Base-by-base conservation (phyloP, 2,329 filamentous ascomycete genomes). In the Botrytis galanthina region DNA sequence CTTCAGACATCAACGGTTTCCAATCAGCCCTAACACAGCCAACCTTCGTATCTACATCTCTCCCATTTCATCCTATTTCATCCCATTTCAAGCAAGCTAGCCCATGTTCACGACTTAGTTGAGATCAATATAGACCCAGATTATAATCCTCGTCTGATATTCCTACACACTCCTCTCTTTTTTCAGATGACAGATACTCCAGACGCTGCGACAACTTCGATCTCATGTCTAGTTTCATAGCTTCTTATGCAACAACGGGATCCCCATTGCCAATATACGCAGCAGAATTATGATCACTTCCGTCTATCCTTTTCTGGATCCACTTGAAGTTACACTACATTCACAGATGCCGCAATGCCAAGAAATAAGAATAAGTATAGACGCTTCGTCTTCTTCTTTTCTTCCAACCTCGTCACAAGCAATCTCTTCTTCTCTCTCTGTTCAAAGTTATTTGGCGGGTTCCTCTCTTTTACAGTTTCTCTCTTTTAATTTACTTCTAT, bases 291-390 rank as follows among this genome's bases (percentile, higher is more conserved):
- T 67, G 51, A 70, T 67, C 74, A 73, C 71, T 75, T 74, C 74
- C 74, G 70, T 75, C 74, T 74, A 75, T 77, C 69, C 68, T 71
- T 73, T 64, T n/a, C 14, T 16, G 1, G 39, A 8, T 61, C 9
- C 71, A 46, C 29, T 64, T 72, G n/a, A 44, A 57, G 54, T 70
- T 42, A 70, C 72, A 67, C 68, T 48, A 68, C 48, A 29, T 62
- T 72, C 57, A 42, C 64, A 74, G 61, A 46, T 71, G 70, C 20
- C n/a, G 59, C 51, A 61, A 71, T 79, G 80, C 80, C 79, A 81
- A 81, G 79, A 74, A 68, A 75, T 48, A 75, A 75, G 66, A 77
- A 80, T 80, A 80, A 80, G 79, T 78, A 80, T 76, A 77, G 70
- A 62, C 73, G 73, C 71, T 29, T 68, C 73, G 67, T 71, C 74